Evolutionary conservation across 306 rosid genomes (phyloP).

Genomic region (Geum urbanum): DNA sequence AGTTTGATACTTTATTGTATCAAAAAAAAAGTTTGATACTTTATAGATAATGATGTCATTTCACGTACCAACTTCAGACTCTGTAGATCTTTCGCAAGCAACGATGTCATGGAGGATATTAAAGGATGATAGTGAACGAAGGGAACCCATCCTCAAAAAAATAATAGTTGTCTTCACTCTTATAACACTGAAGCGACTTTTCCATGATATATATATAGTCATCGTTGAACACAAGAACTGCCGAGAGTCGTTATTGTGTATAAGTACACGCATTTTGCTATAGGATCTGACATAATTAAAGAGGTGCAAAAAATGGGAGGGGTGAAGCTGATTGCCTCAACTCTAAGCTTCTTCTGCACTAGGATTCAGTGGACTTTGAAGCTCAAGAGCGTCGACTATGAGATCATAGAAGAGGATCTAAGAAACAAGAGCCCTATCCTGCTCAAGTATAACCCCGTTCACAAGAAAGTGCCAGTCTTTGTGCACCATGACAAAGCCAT

Average conservation of each 20-base stretch:
- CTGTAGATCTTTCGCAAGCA: neutral
- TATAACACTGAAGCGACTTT: neutral
- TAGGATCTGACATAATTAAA: too few species aligned
- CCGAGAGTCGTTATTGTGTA: too few species aligned
- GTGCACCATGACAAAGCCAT: constrained; percentile 31
- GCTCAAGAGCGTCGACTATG: constrained; percentile 48
- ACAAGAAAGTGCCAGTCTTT: constrained; percentile 48
- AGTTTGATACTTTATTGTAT: too few species aligned
- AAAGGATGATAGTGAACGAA: neutral
- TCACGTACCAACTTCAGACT: neutral
- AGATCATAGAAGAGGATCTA: constrained; percentile 34
- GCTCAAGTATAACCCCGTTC: constrained; percentile 43
- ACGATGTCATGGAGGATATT: neutral
- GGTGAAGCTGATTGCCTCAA: constrained; percentile 38
- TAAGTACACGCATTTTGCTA: too few species aligned
- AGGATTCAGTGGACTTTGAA: constrained; percentile 47
- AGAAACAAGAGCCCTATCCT: constrained; percentile 40
- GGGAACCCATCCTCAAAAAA: neutral
- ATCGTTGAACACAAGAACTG: neutral
- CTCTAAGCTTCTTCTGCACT: constrained; percentile 34
- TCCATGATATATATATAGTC: neutral
- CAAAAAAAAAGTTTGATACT: too few species aligned
- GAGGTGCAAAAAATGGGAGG: constrained; percentile 37
- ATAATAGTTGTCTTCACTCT: neutral
- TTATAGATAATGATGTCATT: neutral